phyloP scores from a whole-genome alignment of 225 moss, liverwort and hornwort species.

The Polytrichum commune region DNA sequence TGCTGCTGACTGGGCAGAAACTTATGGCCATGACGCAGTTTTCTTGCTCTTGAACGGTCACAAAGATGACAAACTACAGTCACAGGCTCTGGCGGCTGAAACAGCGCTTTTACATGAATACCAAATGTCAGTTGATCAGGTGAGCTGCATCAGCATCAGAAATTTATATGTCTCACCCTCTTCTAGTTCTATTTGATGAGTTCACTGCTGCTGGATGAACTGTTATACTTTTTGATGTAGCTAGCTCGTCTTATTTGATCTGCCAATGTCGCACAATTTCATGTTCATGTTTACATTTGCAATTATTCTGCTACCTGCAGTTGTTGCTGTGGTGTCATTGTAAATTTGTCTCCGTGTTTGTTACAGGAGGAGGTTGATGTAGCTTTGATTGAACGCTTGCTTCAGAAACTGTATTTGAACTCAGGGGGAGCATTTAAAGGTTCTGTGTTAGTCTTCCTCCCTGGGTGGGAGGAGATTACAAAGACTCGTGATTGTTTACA shows the following conservation, averaged over 20 bases:
- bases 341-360: not conserved
- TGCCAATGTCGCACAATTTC: too few relatives aligned
- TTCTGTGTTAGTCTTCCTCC: conserved; percentile 84
- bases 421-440: conserved; percentile 41
- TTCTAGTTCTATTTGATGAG: not conserved
- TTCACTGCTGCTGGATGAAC: not conserved
- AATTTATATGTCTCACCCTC: too few relatives aligned
- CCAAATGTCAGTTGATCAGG: conserved; percentile 86
- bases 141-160: conserved; percentile 3
- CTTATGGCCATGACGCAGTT: conserved; percentile 59
- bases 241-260: too few relatives aligned
- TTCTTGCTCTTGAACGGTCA: conserved; percentile 49
- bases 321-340: too few relatives aligned
- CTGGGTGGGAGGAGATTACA: conserved; percentile 98
- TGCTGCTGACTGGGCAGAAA: conserved; percentile 78
- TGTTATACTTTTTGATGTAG: too few relatives aligned
- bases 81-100: conserved; percentile 56
- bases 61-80: conserved; percentile 40
- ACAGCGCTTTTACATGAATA: conserved; percentile 66
- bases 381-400: conserved; percentile 76
- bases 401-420: conserved; percentile 44
- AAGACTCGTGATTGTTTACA: conserved; percentile 70
- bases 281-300: too few relatives aligned
- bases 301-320: too few relatives aligned
- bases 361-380: conserved; percentile 88